Percentiles rank a stretch among this genome's conserved stretches.
phyloP scores from a whole-genome alignment of 2,329 filamentous ascomycete genomes.

The Seiridium unicorne region DNA sequence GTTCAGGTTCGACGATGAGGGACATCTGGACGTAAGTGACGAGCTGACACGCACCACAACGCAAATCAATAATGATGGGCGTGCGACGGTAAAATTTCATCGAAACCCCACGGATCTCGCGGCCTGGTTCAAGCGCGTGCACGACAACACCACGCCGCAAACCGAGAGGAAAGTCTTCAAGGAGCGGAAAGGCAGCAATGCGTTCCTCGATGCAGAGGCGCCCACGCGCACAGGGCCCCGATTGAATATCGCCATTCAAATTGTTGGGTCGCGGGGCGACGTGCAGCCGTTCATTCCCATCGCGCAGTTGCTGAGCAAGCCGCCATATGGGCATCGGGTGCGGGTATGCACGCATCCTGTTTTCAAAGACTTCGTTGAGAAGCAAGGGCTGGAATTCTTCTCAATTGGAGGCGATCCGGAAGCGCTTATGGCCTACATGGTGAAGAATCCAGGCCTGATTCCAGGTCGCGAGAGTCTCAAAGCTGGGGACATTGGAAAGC shows the following conservation, averaged over 20 bases:
- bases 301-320: slow-evolving; percentile 45
- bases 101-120: background rate
- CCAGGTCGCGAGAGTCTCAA: slow-evolving; percentile 33
- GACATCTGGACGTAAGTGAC: background rate
- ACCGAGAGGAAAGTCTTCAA: background rate
- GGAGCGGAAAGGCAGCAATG: background rate
- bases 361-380: slow-evolving; percentile 57
- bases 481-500: slow-evolving; percentile 34
- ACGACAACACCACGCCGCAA: background rate
- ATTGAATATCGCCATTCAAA: slow-evolving; percentile 57
- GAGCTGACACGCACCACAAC: background rate
- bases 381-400: slow-evolving; percentile 55
- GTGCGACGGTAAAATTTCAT: slow-evolving; percentile 1
- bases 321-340: slow-evolving; percentile 54
- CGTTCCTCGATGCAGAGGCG: background rate
- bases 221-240: background rate
- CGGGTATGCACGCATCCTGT: slow-evolving; percentile 57
- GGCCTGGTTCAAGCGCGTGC: background rate
- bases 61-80: background rate
- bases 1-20: background rate
- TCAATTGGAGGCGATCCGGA: slow-evolving; percentile 45
- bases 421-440: slow-evolving; percentile 50
- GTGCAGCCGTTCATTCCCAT: slow-evolving; percentile 62
- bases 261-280: slow-evolving; percentile 59
- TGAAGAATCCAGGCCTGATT: slow-evolving; percentile 37